Conservation (phyloP, 306 rosid genomes). For the Begonia masoniana region DNA sequence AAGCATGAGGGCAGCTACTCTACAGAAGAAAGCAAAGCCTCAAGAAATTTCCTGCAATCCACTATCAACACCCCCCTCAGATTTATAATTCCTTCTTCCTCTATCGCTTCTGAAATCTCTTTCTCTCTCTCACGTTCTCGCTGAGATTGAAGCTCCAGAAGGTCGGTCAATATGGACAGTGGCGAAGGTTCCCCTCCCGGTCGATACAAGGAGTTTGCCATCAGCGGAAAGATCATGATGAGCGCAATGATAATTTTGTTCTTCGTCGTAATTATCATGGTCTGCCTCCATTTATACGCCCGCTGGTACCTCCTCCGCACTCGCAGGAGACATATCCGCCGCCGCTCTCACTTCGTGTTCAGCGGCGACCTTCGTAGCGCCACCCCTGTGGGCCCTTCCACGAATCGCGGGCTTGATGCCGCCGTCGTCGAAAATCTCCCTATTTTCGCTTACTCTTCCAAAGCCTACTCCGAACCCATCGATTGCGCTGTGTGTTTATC, state of each 20-base stretch:
- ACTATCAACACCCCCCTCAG: background rate
- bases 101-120: background rate
- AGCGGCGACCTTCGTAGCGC: conserved; percentile 9
- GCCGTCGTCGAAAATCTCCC: conserved; percentile 46
- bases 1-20: background rate
- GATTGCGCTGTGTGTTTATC: conserved; percentile 86
- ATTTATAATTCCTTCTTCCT: conserved; percentile 2
- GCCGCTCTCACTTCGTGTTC: conserved; percentile 29
- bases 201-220: conserved; percentile 8
- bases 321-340: conserved; percentile 22
- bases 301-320: conserved; percentile 33
- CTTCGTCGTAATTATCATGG: conserved; percentile 38
- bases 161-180: conserved; percentile 15
- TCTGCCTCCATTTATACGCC: conserved; percentile 39
- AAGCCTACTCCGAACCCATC: conserved; percentile 13
- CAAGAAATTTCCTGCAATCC: conserved; percentile 1
- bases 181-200: background rate
- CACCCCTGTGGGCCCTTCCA: background rate
- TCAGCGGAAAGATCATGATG: conserved; percentile 53
- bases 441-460: conserved; percentile 27
- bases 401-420: conserved; percentile 35
- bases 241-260: conserved; percentile 29
- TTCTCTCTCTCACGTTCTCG: background rate
- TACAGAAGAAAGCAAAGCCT: background rate
- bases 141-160: background rate